Evolutionary conservation across 768 basidiomycete species (phyloP).

Genomic region (Galerina marginata): DNA sequence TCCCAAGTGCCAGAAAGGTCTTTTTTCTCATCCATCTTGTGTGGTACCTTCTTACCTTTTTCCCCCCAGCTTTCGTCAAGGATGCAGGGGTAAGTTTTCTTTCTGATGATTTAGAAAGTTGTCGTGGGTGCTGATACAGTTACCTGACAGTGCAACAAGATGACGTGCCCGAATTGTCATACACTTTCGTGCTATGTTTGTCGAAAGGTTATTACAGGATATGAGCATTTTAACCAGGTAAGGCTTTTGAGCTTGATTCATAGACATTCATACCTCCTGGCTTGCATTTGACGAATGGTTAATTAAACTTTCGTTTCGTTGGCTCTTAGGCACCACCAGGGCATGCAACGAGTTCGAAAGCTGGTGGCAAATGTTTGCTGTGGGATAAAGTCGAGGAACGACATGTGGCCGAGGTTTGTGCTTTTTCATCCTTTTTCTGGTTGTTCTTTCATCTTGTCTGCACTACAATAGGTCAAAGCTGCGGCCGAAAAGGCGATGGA

Average conservation of each 20-base stretch:
- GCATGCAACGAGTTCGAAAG: slow-evolving; percentile 26
- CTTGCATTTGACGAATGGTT: not conserved
- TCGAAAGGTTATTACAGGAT: slow-evolving; percentile 70
- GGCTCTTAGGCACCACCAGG: slow-evolving; percentile 16
- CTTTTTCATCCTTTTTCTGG: not conserved
- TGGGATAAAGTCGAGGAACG: slow-evolving; percentile 74
- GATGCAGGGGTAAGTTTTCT: slow-evolving; percentile 65
- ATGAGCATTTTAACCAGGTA: slow-evolving; percentile 75
- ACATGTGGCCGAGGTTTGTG: slow-evolving; percentile 66
- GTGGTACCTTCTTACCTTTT: slow-evolving; percentile 6
- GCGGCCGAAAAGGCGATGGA: slow-evolving; percentile 71
- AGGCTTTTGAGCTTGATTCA: not conserved
- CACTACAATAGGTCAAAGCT: slow-evolving; percentile 57
- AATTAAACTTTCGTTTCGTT: not conserved
- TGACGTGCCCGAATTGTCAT: slow-evolving; percentile 75
- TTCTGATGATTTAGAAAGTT: not conserved
- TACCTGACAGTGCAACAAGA: slow-evolving; percentile 83
- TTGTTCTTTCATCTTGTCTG: not conserved
- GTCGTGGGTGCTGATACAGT: not conserved
- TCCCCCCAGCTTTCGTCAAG: slow-evolving; percentile 73
- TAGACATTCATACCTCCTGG: no score
- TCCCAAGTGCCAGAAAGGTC: slow-evolving; percentile 84
- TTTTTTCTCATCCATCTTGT: slow-evolving; percentile 2
- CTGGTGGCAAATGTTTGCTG: slow-evolving; percentile 58
- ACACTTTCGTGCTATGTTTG: slow-evolving; percentile 88